A percentile compares a stretch with the other conserved stretches of the same genome.
These are phyloP conservation scores for Thielaviopsis populi DNA, from an alignment of 2,329 filamentous ascomycete species.

Conservation along the genomic window DNA sequence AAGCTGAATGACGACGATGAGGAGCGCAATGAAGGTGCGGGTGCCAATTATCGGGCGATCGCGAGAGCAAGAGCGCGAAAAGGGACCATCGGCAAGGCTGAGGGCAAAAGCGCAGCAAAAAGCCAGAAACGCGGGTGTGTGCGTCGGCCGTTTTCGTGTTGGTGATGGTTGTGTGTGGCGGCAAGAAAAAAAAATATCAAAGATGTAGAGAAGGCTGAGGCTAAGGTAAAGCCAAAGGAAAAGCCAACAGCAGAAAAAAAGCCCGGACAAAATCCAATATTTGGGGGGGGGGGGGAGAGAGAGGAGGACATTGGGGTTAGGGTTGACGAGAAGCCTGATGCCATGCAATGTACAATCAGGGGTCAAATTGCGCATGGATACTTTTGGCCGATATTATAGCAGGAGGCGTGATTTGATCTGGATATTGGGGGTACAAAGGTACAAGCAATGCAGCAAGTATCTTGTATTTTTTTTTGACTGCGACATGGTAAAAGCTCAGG, in stretches of 20 bases:
- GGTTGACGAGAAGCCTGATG: background rate
- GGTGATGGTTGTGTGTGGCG: background rate
- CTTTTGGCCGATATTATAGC: background rate
- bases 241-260: background rate
- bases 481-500: background rate
- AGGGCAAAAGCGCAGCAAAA: background rate
- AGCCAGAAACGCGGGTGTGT: background rate
- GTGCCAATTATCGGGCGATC: background rate
- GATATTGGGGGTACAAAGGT: no score
- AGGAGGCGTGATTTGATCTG: no score
- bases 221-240: background rate
- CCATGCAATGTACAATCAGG: background rate
- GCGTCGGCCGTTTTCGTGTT: background rate
- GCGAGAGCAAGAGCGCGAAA: background rate
- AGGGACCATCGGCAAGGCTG: background rate
- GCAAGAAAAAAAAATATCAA: background rate
- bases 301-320: background rate
- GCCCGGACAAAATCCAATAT: background rate
- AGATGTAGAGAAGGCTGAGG: background rate
- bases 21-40: background rate
- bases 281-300: no score
- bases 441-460: no score
- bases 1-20: background rate
- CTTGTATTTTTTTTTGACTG: no score
- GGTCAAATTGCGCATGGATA: background rate